These are phyloP conservation scores for Pleurotus giganteus DNA, from an alignment of 768 basidiomycete species.

Conservation along the genomic window DNA sequence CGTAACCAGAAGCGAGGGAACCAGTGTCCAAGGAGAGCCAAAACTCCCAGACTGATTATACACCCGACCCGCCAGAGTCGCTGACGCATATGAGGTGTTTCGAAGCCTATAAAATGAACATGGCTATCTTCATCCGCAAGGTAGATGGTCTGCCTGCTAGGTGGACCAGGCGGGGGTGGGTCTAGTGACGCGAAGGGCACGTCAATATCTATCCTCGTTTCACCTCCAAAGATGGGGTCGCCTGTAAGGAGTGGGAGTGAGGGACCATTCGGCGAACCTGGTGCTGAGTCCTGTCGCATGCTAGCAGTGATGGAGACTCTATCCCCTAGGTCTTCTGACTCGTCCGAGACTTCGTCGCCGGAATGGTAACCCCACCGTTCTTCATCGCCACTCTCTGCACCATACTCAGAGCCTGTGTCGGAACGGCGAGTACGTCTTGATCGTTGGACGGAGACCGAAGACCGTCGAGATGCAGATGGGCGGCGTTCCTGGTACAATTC, in stretches of 20 bases:
- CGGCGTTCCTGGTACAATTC: constrained; percentile 43
- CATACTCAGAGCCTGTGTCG: constrained; percentile 59
- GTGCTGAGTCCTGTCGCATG: constrained; percentile 70
- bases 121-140: constrained; percentile 88
- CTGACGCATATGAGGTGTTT: constrained; percentile 58
- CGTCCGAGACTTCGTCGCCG: constrained; percentile 61
- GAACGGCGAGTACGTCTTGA: constrained; percentile 56
- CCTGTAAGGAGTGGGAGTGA: constrained; percentile 64
- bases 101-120: constrained; percentile 85
- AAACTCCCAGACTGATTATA: constrained; percentile 62
- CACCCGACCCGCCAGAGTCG: constrained; percentile 73
- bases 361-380: constrained; percentile 96
- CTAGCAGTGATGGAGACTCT: constrained; percentile 48
- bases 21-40: constrained; percentile 90
- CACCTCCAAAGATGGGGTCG: constrained; percentile 82
- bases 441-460: constrained; percentile 48
- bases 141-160: constrained; percentile 83
- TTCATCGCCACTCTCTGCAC: constrained; percentile 52
- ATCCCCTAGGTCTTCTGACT: constrained; percentile 32
- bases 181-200: constrained; percentile 56
- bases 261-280: constrained; percentile 54
- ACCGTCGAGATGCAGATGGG: constrained; percentile 56
- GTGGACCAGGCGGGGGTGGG: constrained; percentile 77
- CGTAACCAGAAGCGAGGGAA: constrained; percentile 89
- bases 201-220: constrained; percentile 81